These are phyloP conservation scores for Medicago arabica DNA, from an alignment of 306 rosid genomes.

Conservation along the genomic window DNA sequence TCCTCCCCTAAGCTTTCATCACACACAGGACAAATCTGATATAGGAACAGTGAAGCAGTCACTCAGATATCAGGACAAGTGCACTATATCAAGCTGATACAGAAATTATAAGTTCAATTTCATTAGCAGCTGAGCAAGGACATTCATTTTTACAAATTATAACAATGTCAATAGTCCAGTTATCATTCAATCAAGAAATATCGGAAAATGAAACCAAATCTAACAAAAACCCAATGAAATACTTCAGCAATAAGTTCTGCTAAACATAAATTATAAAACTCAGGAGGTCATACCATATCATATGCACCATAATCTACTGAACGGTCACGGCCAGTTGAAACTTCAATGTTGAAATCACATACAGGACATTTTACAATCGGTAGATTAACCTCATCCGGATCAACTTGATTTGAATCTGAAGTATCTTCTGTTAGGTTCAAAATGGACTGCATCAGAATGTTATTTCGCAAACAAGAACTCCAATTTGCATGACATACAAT, in stretches of 20 bases:
- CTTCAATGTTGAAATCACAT: neutral
- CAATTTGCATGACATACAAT: constrained; percentile 31
- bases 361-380: neutral
- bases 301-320: neutral
- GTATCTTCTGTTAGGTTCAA: constrained; percentile 45
- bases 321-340: neutral
- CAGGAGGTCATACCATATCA: neutral
- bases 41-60: constrained; percentile 39
- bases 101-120: neutral
- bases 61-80: constrained; percentile 26
- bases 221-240: neutral
- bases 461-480: constrained; percentile 28
- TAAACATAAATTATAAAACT: too few relatives aligned
- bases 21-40: constrained; percentile 89
- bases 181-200: neutral
- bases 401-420: constrained; percentile 15
- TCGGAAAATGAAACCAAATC: neutral
- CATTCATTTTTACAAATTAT: neutral
- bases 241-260: neutral
- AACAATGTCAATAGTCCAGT: neutral
- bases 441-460: constrained; percentile 22
- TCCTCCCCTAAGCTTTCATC: constrained; percentile 73
- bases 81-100: constrained; percentile 11
- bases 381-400: neutral
- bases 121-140: constrained; percentile 15